phyloP scores from a whole-genome alignment of 192 early-diverging fungal species.

The Podila minutissima region DNA sequence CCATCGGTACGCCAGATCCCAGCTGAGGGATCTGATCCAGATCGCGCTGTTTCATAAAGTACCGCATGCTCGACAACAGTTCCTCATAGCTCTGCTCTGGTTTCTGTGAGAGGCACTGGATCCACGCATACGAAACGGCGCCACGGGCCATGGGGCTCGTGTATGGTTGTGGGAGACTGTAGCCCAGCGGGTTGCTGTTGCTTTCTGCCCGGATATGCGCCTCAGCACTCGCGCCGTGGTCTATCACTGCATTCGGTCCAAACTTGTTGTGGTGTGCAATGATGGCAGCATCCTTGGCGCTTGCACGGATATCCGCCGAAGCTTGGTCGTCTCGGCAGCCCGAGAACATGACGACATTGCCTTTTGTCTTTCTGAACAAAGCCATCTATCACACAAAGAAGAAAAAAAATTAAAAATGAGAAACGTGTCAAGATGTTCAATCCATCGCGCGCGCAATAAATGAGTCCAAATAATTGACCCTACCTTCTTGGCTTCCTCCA shows the following conservation, averaged over 20 bases:
- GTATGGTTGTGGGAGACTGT: conserved; percentile 51
- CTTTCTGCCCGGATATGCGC: not conserved
- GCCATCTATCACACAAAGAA: conserved; percentile 16
- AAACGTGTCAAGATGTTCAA: not conserved
- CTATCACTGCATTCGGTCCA: not conserved
- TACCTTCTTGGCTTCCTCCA: conserved; percentile 1
- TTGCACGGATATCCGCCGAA: conserved; percentile 73
- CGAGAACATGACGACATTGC: conserved; percentile 76
- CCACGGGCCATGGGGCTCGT: conserved; percentile 41
- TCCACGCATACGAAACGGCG: conserved; percentile 47
- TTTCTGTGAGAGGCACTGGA: conserved; percentile 41
- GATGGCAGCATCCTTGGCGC: conserved; percentile 69
- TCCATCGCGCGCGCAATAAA: too few relatives aligned
- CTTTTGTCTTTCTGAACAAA: conserved; percentile 52
- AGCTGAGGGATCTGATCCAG: conserved; percentile 45
- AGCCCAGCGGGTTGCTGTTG: conserved; percentile 25
- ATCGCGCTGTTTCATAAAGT: conserved; percentile 52
- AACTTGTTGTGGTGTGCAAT: conserved; percentile 62
- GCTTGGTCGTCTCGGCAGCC: conserved; percentile 78
- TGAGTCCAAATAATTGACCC: too few relatives aligned
- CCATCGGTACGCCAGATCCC: conserved; percentile 47
- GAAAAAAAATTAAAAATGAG: not conserved
- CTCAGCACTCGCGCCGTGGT: not conserved
- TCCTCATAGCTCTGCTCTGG: conserved; percentile 42
- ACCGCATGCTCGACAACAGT: conserved; percentile 39